Evolutionary conservation across 2,329 filamentous ascomycete species (phyloP).

Genomic region (Didymella glomerata): DNA sequence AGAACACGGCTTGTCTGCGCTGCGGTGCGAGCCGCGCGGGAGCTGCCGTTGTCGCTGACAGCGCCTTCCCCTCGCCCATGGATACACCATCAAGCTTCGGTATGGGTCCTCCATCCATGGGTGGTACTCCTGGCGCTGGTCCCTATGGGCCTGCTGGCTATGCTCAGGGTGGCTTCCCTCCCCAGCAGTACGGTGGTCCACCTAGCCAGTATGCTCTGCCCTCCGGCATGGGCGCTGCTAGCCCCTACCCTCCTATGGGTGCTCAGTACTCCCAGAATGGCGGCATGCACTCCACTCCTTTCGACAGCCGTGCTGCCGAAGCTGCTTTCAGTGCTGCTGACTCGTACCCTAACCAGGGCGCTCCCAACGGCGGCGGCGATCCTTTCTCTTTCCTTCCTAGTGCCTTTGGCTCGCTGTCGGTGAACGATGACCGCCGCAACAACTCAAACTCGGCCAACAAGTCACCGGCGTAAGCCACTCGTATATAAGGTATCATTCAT

Average conservation of each 20-base stretch:
- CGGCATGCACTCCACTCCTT: slow-evolving; percentile 82
- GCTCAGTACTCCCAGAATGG: slow-evolving; percentile 81
- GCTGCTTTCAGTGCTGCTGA: slow-evolving; percentile 91
- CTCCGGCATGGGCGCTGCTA: slow-evolving; percentile 81
- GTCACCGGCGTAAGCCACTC: slow-evolving; percentile 50
- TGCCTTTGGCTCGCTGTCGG: slow-evolving; percentile 75
- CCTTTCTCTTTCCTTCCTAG: slow-evolving; percentile 82
- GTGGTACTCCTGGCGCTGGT: slow-evolving; percentile 72
- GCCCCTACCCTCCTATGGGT: slow-evolving; percentile 77
- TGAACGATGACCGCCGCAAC: slow-evolving; percentile 66
- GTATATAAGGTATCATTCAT: slow-evolving; percentile 45
- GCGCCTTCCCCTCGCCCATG: slow-evolving; percentile 89
- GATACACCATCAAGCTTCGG: slow-evolving; percentile 82
- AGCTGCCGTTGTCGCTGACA: slow-evolving; percentile 93
- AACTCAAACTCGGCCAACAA: slow-evolving; percentile 51
- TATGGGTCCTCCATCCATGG: slow-evolving; percentile 89
- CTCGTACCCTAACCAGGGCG: slow-evolving; percentile 80
- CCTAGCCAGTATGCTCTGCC: slow-evolving; percentile 90
- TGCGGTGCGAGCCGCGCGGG: slow-evolving; percentile 94
- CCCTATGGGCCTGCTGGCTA: slow-evolving; percentile 77
- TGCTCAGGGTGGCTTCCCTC: slow-evolving; percentile 66
- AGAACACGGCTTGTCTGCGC: slow-evolving; percentile 97
- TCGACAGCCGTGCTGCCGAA: slow-evolving; percentile 92
- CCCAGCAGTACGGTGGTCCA: slow-evolving; percentile 85
- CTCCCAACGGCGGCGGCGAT: slow-evolving; percentile 73